Conservation (phyloP, 2,329 filamentous ascomycete species). For the Endothia cerciana region DNA sequence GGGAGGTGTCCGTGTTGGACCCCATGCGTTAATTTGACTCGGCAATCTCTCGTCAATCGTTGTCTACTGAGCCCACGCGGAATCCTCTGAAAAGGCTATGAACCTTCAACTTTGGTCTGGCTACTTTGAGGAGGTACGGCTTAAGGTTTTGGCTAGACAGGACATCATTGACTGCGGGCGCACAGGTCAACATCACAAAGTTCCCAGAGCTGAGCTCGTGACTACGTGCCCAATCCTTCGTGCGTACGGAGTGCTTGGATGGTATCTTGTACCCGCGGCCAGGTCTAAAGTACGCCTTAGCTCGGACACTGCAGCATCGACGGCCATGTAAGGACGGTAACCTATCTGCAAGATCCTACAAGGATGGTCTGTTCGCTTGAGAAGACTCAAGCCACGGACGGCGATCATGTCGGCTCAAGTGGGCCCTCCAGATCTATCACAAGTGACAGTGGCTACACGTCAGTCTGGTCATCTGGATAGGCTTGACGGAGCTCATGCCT, state of each 20-base stretch:
- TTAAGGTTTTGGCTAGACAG: constrained; percentile 5
- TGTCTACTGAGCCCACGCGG: not conserved
- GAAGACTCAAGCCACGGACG: constrained; percentile 21
- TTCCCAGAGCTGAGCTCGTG: not conserved
- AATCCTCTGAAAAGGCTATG: too few species aligned
- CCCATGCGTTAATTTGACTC: constrained; percentile 3
- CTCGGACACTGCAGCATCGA: constrained; percentile 11
- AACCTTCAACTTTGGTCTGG: constrained; percentile 4
- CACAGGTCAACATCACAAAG: constrained; percentile 18
- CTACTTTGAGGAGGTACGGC: not conserved
- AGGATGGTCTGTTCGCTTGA: constrained; percentile 21
- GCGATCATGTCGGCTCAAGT: constrained; percentile 19
- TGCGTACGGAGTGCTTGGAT: constrained; percentile 6
- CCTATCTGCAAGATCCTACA: constrained; percentile 16
- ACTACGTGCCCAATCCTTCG: constrained; percentile 13
- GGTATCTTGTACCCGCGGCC: constrained; percentile 9
- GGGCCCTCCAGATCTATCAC: constrained; percentile 24
- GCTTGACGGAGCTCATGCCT: constrained; percentile 1
- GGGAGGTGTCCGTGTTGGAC: not conserved
- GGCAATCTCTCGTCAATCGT: constrained; percentile 6
- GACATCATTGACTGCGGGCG: constrained; percentile 4
- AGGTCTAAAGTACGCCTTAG: constrained; percentile 13
- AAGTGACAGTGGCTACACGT: constrained; percentile 25
- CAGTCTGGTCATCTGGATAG: not conserved
- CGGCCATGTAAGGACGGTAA: constrained; percentile 6